Evolutionary conservation across 352 stramenopile species (phyloP), one percentile per base, ranked within the genome.

Genomic region (Globisporangium yorkense): DNA sequence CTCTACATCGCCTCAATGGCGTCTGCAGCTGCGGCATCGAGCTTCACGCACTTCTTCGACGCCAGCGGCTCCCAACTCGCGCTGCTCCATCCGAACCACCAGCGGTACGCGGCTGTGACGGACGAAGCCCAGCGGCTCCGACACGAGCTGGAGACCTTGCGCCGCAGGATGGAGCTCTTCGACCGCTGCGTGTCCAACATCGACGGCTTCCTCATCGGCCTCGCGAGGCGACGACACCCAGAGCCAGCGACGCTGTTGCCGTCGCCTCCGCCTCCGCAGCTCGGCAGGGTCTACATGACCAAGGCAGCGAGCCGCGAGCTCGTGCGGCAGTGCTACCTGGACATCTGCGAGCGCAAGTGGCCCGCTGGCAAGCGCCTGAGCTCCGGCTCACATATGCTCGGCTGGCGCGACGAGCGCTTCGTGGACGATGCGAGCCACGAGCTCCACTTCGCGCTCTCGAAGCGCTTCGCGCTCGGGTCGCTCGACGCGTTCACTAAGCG

Each of bases 341-440:
- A 78, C 20, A 81, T 81, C 57, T 78, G 74, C 20, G 59, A 70
- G 18, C 70, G 61, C 2, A 56, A 74, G 13, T 78, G 63, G 54
- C 64, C 63, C 18, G 21, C 33, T 12, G 72, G 70, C n/a, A 57
- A 72, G 54, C 67, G 70, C 51, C 48, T 78, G 37, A 81, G 70
- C 68, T 75, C 70, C 0, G 68, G 68, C 31, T 61, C 75, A 37
- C 59, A 68, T 49, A 68, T 81, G 45, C 61, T 78, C 18, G 70
- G 72, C 20, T 81, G 72, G 72, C 63, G 75, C 52, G 72, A 81
- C 51, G 65, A 81, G 61, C 75, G 75, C 61, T 78, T 72, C 49
- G 62, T 81, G 9, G 72, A 81, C 55, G 67, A 60, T 39, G 67
- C 72, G 46, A 75, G 9, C n/a, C 46, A 49, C 21, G 27, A 62